phyloP scores from a whole-genome alignment of 306 rosid genomes.

The Castanospermum australe region DNA sequence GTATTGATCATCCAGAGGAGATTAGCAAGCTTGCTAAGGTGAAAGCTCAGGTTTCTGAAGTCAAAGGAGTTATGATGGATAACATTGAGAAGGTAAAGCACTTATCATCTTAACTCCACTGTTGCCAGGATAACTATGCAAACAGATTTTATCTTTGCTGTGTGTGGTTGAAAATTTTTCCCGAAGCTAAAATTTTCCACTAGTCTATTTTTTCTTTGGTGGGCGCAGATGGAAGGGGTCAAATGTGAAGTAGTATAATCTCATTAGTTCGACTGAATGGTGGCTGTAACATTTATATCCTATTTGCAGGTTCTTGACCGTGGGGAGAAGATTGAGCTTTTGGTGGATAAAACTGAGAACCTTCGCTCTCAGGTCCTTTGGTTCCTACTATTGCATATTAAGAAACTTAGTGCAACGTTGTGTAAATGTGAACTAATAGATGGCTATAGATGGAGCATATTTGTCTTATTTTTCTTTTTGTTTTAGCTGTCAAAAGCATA shows the following conservation, averaged over 20 bases:
- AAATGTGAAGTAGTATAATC: not conserved
- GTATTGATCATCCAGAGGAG: slow-evolving; percentile 91
- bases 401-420: not conserved
- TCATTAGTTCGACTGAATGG: not conserved
- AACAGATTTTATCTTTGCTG: not conserved
- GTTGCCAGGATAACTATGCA: not conserved
- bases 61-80: slow-evolving; percentile 96
- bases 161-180: not conserved
- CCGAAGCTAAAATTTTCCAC: not conserved
- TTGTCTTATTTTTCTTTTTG: not conserved
- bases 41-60: slow-evolving; percentile 93
- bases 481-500: not conserved
- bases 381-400: not conserved
- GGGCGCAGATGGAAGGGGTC: not conserved
- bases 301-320: slow-evolving; percentile 82
- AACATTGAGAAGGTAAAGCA: slow-evolving; percentile 78
- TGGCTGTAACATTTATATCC: slow-evolving; percentile 19
- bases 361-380: slow-evolving; percentile 80
- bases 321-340: slow-evolving; percentile 88
- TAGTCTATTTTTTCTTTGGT: not conserved
- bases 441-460: not conserved
- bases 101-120: not conserved
- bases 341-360: slow-evolving; percentile 92
- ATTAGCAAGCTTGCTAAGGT: slow-evolving; percentile 83
- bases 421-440: not conserved